Base-by-base conservation (phyloP, 805 yeast species). In the Myxozyma mucilagina region DNA sequence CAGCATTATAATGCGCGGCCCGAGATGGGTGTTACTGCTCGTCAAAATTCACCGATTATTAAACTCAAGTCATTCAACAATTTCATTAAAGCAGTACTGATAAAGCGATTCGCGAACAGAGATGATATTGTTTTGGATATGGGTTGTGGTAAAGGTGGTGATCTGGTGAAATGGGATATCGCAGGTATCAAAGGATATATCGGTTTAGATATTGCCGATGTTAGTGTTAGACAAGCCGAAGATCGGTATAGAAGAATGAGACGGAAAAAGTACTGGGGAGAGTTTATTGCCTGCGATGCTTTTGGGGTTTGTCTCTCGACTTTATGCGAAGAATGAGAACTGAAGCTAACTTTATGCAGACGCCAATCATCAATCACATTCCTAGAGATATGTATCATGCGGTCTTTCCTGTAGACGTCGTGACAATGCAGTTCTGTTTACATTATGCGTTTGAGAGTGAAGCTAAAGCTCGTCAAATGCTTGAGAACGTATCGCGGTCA, bases 81-180 rank as follows among this genome's bases (percentile, higher is more conserved):
- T 72, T 89, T 92, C 62, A 87, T 94, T 69, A 94, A 94, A 71
- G 89, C 90, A 72, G 89, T 91, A 70, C 76, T 93, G 8, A 85
- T 94, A 56, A 86, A 87, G 58, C 88, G 87, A 67, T 86, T 79
- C 73, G 84, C 87, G 1, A 77, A 76, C 39, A 77, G 78, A 49
- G 76, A 83, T 63, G 80, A 82, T 44, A 79, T 82, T 20, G 90
- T 87, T 0, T 76, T 94, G 18, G 99, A 94, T 71, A 74, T 93
- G 58, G 97, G 97, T 14, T 92, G 98, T 75, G 99, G 99, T 13
- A 96, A 94, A 73, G 99, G 99, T 55, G 99, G 99, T 32, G 99
- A 94, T 76, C 76, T 94, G 69, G 84, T 87, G 68, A 94, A 94
- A 73, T 93, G 96, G 85, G 88, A 86, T 54, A 84, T 84, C 67